Percentiles rank a stretch among this genome's conserved stretches.
Conservation (phyloP, 306 rosid species). For the Senna siamea region DNA sequence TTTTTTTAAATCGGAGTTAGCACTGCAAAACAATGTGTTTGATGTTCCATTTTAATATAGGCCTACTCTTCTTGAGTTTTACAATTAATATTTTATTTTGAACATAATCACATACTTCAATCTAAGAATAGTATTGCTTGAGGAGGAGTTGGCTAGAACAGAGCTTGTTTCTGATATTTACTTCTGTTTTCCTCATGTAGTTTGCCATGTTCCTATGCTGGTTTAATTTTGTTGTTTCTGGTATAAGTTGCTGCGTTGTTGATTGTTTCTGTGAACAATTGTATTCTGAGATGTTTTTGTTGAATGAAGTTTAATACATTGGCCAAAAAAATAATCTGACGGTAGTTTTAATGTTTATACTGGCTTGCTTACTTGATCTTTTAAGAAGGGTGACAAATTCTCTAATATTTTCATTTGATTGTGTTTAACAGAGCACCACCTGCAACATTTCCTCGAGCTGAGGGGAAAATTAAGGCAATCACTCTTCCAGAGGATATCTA, state of each 20-base stretch:
- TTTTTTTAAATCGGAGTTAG: neutral
- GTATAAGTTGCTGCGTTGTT: neutral
- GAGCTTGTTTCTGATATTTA: neutral
- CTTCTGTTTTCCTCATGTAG: neutral
- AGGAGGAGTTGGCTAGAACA: neutral
- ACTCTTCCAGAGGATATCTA: constrained; percentile 85
- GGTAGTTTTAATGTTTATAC: neutral
- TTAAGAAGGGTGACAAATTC: neutral
- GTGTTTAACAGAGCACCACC: constrained; percentile 75
- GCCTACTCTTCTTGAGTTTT: neutral
- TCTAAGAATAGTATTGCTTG: neutral
- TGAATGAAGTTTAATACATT: neutral
- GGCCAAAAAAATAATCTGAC: neutral
- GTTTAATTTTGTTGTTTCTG: neutral
- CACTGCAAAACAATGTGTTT: neutral
- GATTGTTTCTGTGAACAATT: neutral
- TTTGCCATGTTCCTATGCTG: neutral
- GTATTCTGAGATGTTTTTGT: neutral
- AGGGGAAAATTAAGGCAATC: constrained; percentile 65
- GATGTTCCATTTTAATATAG: neutral
- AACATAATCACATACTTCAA: neutral
- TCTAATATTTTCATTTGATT: constrained; percentile 14
- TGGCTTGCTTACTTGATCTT: neutral
- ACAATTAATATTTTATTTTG: neutral
- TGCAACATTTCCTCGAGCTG: constrained; percentile 70